Evolutionary conservation across 2,329 filamentous ascomycete species (phyloP).

Genomic region (Ilyonectria mors-panacis): DNA sequence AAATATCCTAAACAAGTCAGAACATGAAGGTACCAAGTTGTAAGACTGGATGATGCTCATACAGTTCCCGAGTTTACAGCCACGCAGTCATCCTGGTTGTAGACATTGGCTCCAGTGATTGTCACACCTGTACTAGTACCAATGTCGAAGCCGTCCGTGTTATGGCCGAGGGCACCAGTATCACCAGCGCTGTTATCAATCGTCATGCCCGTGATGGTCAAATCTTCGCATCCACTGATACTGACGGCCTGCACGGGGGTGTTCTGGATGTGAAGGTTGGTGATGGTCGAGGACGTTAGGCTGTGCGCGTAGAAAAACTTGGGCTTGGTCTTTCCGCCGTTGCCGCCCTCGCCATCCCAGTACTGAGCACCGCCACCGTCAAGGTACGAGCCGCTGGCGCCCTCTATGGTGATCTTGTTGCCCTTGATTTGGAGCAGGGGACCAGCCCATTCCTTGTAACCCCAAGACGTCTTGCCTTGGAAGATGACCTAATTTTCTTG

Average conservation of each 20-base stretch:
- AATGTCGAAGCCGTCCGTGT: conserved; percentile 5
- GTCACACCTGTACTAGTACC: neutral
- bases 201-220: conserved; percentile 3
- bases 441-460: neutral
- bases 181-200: conserved; percentile 2
- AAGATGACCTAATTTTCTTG: neutral
- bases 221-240: neutral
- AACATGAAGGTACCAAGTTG: neutral
- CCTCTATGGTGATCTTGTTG: neutral
- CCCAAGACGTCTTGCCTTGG: neutral
- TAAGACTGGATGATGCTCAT: neutral
- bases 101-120: conserved; percentile 1
- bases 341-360: conserved; percentile 3
- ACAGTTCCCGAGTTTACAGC: neutral
- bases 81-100: conserved; percentile 5
- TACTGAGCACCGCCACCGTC: conserved; percentile 2
- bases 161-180: neutral
- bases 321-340: neutral
- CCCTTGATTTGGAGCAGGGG: neutral
- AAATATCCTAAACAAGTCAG: neutral
- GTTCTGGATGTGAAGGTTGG: conserved; percentile 3
- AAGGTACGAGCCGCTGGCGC: neutral
- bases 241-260: neutral
- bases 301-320: neutral
- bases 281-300: conserved; percentile 5